Conservation (phyloP, 805 yeast genomes). For the Spencermartinsiella europaea region DNA sequence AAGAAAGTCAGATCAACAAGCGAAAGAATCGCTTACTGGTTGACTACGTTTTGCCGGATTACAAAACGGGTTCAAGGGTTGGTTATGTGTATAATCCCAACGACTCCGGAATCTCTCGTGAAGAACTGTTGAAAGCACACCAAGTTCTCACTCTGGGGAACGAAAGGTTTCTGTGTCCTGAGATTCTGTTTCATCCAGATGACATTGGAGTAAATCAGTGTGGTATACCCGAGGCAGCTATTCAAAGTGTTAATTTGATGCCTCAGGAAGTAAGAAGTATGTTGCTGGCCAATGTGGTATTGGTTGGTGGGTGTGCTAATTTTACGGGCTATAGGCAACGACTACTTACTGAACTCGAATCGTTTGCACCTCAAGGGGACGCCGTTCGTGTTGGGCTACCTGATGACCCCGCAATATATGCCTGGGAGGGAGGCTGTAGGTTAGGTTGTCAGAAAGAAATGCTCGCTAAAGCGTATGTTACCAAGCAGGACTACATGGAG, state of each 20-base stretch:
- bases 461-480: slow-evolving; percentile 50
- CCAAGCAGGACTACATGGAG: slow-evolving; percentile 79
- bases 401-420: slow-evolving; percentile 39
- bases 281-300: slow-evolving; percentile 68
- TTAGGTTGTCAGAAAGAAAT: slow-evolving; percentile 36
- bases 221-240: slow-evolving; percentile 67
- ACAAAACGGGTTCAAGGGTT: slow-evolving; percentile 61
- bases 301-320: slow-evolving; percentile 79
- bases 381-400: slow-evolving; percentile 29
- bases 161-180: slow-evolving; percentile 87
- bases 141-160: slow-evolving; percentile 69
- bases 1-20: slow-evolving; percentile 27
- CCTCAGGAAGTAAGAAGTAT: slow-evolving; percentile 71
- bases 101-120: slow-evolving; percentile 25
- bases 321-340: slow-evolving; percentile 64
- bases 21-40: slow-evolving; percentile 36
- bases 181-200: slow-evolving; percentile 79
- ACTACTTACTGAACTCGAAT: slow-evolving; percentile 35
- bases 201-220: slow-evolving; percentile 71
- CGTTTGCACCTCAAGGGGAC: slow-evolving; percentile 31
- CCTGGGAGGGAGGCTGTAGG: slow-evolving; percentile 54
- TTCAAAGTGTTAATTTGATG: slow-evolving; percentile 60
- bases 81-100: slow-evolving; percentile 51
- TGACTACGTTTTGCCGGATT: slow-evolving; percentile 84
- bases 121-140: slow-evolving; percentile 27